Evolutionary conservation across 2,329 filamentous ascomycete genomes (phyloP).

Genomic region (Colletotrichum sp.): DNA sequence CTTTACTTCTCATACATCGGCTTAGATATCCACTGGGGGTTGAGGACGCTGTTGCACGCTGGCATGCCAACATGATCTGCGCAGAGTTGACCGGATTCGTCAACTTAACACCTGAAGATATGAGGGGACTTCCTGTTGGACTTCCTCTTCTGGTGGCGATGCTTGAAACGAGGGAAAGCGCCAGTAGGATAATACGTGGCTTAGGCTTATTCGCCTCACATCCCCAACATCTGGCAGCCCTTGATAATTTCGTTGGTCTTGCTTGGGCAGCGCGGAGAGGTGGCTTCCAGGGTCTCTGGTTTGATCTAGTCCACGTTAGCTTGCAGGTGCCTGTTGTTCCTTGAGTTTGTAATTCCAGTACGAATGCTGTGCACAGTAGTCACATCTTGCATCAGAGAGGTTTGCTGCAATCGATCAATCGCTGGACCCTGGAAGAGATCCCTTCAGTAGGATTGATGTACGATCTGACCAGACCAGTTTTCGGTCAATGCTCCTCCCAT

Average conservation of each 20-base stretch:
- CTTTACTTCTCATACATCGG: not conserved
- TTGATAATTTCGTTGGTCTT: not conserved
- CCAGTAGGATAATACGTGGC: not conserved
- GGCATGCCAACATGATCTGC: not conserved
- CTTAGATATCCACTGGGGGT: not conserved
- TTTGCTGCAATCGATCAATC: not conserved
- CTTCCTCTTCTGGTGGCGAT: not conserved
- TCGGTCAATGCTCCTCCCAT: not conserved
- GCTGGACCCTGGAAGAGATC: not conserved
- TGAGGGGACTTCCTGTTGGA: not conserved
- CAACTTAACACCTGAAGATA: not conserved
- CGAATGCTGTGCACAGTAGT: not conserved
- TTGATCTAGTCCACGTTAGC: not conserved
- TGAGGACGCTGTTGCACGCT: not conserved
- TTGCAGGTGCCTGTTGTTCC: not conserved
- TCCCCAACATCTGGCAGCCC: not conserved
- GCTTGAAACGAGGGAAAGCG: not conserved
- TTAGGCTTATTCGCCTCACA: not conserved
- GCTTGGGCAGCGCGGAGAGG: not conserved
- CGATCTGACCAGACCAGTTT: not conserved
- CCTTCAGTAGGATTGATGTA: not conserved
- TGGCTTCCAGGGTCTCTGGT: not conserved
- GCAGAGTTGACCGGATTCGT: not conserved
- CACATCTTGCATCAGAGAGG: not conserved
- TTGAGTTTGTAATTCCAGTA: not conserved